phyloP scores from a whole-genome alignment of 331 rosid species.

The Cucumis variabilis region DNA sequence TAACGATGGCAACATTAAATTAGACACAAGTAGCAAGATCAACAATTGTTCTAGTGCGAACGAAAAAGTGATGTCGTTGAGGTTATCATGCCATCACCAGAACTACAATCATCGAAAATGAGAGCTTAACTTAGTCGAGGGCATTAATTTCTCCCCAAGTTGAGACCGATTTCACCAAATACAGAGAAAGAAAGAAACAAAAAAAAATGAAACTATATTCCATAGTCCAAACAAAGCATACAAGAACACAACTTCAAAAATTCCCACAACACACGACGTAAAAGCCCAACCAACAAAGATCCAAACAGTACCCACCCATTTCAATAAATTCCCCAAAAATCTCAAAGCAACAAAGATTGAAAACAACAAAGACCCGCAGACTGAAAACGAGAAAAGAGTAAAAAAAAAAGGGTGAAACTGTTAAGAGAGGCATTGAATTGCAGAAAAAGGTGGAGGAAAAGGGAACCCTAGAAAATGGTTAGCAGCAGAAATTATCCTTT shows the following conservation, averaged over 20 bases:
- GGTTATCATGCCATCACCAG: no score
- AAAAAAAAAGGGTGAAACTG: neutral
- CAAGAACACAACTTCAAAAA: neutral
- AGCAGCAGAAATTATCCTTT: constrained; percentile 29
- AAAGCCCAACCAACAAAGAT: neutral
- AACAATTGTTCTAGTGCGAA: no score
- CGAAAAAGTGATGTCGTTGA: no score
- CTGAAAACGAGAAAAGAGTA: neutral
- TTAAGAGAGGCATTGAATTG: neutral
- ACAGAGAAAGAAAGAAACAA: neutral
- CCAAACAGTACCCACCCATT: neutral
- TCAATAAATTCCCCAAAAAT: neutral
- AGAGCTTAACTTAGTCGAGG: neutral
- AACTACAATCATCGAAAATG: no score
- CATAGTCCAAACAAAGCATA: neutral
- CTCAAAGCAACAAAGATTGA: neutral
- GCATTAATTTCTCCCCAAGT: neutral
- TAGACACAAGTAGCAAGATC: no score
- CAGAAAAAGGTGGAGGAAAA: neutral
- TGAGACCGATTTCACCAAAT: constrained; percentile 6
- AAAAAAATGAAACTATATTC: neutral
- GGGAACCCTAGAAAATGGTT: constrained; percentile 26
- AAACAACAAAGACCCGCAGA: neutral
- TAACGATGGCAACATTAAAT: no score
- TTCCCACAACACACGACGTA: neutral